phyloP scores from a whole-genome alignment of 306 rosid genomes.

The Cicer arietinum region DNA sequence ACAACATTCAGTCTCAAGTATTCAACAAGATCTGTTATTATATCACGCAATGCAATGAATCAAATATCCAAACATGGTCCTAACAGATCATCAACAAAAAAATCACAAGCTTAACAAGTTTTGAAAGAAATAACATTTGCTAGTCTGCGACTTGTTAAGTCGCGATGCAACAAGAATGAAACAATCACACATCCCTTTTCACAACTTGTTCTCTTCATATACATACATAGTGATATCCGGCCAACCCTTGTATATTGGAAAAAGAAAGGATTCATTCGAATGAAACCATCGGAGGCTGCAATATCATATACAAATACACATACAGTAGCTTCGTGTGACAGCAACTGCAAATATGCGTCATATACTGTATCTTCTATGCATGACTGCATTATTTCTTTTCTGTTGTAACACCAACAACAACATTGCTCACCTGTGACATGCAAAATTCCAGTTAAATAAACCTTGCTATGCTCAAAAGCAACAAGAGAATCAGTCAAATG shows the following conservation, averaged over 20 bases:
- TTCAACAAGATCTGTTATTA: conserved; percentile 17
- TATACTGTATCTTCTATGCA: conserved; percentile 34
- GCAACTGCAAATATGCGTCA: conserved; percentile 43
- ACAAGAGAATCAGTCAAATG: conserved; percentile 13
- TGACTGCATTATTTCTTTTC: conserved; percentile 66
- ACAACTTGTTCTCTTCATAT: conserved; percentile 39
- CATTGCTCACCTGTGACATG: conserved; percentile 91
- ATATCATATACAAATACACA: conserved; percentile 51
- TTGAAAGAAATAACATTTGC: conserved; percentile 30
- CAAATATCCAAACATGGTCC: conserved; percentile 21
- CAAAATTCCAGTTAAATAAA: conserved; percentile 23
- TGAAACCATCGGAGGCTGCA: conserved; percentile 37
- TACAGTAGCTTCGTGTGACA: conserved; percentile 32
- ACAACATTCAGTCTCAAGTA: background rate
- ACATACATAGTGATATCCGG: conserved; percentile 44
- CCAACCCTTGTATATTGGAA: conserved; percentile 35
- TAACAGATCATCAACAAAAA: conserved; percentile 32
- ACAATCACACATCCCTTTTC: conserved; percentile 47
- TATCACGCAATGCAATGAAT: conserved; percentile 27
- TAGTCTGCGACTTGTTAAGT: conserved; percentile 35
- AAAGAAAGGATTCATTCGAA: conserved; percentile 32
- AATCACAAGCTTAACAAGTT: conserved; percentile 36
- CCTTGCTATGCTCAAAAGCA: conserved; percentile 27
- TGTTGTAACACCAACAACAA: conserved; percentile 91
- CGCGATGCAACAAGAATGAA: conserved; percentile 46